A percentile compares a stretch with the other conserved stretches of the same genome.
These are phyloP conservation scores for Gossypium australe DNA, from an alignment of 345 rosid genomes.

Conservation along the genomic window DNA sequence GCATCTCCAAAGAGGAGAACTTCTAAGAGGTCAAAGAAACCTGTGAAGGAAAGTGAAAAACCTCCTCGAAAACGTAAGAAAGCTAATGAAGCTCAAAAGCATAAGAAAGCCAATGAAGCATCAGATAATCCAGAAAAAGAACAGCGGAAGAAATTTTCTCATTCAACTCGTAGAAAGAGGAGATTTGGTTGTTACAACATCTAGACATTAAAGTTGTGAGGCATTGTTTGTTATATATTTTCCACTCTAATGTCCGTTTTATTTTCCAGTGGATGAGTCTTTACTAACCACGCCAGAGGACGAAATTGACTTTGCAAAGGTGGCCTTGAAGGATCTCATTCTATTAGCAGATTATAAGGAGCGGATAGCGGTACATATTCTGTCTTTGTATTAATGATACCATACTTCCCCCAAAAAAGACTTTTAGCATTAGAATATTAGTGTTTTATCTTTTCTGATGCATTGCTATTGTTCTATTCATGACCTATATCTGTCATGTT, in stretches of 20 bases:
- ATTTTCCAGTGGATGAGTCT: constrained; percentile 43
- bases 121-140: constrained; percentile 33
- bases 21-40: constrained; percentile 34
- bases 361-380: constrained; percentile 42
- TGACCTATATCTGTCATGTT: constrained; percentile 1
- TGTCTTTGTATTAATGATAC: not conserved
- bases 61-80: constrained; percentile 27
- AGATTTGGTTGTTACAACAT: constrained; percentile 39
- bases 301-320: constrained; percentile 54
- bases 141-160: constrained; percentile 60
- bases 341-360: constrained; percentile 61
- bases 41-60: constrained; percentile 26
- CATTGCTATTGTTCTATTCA: constrained; percentile 8
- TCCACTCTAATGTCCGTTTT: constrained; percentile 1
- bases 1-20: constrained; percentile 24
- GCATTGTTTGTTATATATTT: constrained; percentile 2
- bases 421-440: not conserved
- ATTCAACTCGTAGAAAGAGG: constrained; percentile 61
- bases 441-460: not conserved
- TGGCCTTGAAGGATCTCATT: constrained; percentile 69
- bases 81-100: not conserved
- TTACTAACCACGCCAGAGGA: constrained; percentile 56
- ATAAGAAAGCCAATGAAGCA: constrained; percentile 28
- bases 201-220: not conserved
- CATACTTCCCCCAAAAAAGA: not conserved